Conservation (phyloP, 2,329 filamentous ascomycete genomes). For the Pyricularia sp. region DNA sequence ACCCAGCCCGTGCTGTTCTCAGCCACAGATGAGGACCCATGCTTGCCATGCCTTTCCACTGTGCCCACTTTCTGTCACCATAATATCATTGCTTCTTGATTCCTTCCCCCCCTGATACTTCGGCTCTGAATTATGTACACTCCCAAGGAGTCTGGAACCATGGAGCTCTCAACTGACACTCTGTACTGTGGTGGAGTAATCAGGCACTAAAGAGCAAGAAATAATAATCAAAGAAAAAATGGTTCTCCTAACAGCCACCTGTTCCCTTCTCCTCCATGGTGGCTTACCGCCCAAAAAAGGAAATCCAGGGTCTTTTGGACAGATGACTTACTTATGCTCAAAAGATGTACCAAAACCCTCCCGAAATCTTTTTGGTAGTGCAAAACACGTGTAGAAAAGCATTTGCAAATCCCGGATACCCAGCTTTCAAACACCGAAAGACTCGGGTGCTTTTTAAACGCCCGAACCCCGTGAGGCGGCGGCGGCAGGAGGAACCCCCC, state of each 20-base stretch:
- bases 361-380: background rate
- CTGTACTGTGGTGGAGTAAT: background rate
- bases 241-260: background rate
- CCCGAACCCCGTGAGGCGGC: background rate
- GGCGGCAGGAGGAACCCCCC: background rate
- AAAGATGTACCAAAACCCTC: background rate
- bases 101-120: background rate
- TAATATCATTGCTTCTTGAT: background rate
- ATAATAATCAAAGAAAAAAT: too few relatives aligned
- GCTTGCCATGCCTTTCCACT: too few relatives aligned
- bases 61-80: background rate
- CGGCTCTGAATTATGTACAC: background rate
- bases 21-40: too few relatives aligned
- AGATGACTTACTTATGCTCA: background rate
- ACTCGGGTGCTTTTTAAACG: background rate
- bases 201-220: background rate
- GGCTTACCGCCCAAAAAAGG: background rate
- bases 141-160: background rate
- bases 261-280: background rate
- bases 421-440: background rate
- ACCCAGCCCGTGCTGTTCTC: too few relatives aligned
- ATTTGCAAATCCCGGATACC: background rate
- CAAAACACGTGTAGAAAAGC: background rate
- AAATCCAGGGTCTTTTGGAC: background rate
- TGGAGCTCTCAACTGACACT: background rate